Evolutionary conservation across 768 basidiomycete genomes (phyloP).

Genomic region (Amanita polypyramis): DNA sequence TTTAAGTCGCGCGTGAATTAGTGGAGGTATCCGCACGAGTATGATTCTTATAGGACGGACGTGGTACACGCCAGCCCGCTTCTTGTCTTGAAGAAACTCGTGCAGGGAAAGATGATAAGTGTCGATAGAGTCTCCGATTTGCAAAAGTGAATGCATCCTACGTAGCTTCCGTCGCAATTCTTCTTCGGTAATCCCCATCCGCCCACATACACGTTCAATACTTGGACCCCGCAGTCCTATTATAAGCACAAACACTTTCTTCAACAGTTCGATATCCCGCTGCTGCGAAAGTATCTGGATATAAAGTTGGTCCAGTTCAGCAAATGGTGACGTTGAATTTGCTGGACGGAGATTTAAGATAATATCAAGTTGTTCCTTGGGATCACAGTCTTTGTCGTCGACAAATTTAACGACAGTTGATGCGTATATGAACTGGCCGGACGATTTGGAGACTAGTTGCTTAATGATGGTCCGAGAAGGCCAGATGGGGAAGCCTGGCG

Average conservation of each 20-base stretch:
- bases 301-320: conserved; percentile 12
- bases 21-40: neutral
- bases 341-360: neutral
- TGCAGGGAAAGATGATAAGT: neutral
- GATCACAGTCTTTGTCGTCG: conserved; percentile 8
- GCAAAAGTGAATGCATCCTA: neutral
- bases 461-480: neutral
- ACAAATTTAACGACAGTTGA: conserved; percentile 18
- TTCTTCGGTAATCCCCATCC: neutral
- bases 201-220: neutral
- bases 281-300: conserved; percentile 6
- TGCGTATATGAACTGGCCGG: conserved; percentile 18
- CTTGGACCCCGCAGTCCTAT: neutral
- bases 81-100: neutral
- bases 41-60: neutral
- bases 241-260: neutral
- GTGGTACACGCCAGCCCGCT: neutral
- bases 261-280: neutral
- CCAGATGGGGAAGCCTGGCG: neutral
- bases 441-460: conserved; percentile 11
- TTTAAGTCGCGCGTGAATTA: no score
- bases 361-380: conserved; percentile 1
- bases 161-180: neutral
- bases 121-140: neutral
- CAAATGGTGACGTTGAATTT: neutral